Evolutionary conservation across 345 rosid genomes (phyloP).

Genomic region (Limnanthes douglasii): DNA sequence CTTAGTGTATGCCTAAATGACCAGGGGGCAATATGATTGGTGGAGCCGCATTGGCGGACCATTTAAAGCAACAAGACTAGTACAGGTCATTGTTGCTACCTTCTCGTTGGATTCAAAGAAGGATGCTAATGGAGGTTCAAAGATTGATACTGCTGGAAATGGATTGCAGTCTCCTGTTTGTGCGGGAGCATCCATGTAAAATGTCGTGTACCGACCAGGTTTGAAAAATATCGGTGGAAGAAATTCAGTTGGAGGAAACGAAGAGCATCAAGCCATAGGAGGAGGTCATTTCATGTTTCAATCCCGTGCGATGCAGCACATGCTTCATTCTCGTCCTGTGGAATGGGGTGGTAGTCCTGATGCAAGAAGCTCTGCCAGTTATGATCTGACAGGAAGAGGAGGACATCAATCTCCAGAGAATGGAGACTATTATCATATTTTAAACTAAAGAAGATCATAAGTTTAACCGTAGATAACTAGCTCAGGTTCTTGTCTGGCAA

Average conservation of each 20-base stretch:
- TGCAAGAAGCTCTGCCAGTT: constrained; percentile 19
- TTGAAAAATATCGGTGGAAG: constrained; percentile 33
- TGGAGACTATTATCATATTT: constrained; percentile 36
- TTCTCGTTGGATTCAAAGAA: constrained; percentile 44
- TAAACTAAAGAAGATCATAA: constrained; percentile 19
- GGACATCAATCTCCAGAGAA: constrained; percentile 49
- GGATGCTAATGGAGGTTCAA: constrained; percentile 19
- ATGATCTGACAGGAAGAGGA: constrained; percentile 39
- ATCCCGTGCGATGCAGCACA: constrained; percentile 29
- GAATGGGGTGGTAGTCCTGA: constrained; percentile 42
- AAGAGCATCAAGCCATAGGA: constrained; percentile 25
- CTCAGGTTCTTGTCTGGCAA: too few relatives aligned
- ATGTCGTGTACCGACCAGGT: constrained; percentile 26
- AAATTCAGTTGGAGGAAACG: constrained; percentile 25
- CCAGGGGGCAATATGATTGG: constrained; percentile 74
- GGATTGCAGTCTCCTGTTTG: constrained; percentile 35
- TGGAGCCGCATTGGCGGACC: constrained; percentile 89
- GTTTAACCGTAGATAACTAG: too few relatives aligned
- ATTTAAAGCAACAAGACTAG: constrained; percentile 79
- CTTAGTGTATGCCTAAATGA: constrained; percentile 68
- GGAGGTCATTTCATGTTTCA: constrained; percentile 41
- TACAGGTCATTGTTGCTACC: constrained; percentile 71
- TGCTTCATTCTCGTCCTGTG: constrained; percentile 19
- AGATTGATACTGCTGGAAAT: constrained; percentile 37
- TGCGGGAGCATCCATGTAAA: constrained; percentile 21